Base-by-base conservation (phyloP, 2,329 filamentous ascomycete genomes). In the Laburnicola sp. region DNA sequence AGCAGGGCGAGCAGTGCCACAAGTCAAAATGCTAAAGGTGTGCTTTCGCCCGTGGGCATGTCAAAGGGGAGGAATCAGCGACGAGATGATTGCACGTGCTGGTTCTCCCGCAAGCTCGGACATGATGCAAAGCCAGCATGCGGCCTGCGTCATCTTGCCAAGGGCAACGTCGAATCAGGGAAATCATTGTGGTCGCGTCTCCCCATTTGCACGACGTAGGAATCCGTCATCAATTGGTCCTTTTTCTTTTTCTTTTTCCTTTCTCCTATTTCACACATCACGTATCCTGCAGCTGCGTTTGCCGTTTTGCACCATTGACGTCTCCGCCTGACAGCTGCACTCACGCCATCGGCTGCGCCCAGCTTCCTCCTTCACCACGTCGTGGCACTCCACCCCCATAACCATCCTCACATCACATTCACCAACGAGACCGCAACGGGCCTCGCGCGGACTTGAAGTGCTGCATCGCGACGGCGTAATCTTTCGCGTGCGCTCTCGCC, bases 121-220 rank as follows among this genome's bases (percentile, higher is more conserved):
- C 38, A 45, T 45, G 48, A 44, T 38, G 44, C 32, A 34, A 9
- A 41, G 45, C 45, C 49, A 51, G 32, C 34, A 28, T 31, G 49
- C 34, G 45, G 39, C 35, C 37, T 41, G 32, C 40, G 50, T 53
- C 50, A 53, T 49, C 30, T 11, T 48, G 62, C 64, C 56, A 58
- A 62, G 60, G 48, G 54, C n/a, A 57, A 51, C 56, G 56, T 57
- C 61, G 47, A 56, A 60, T 60, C 58, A 60, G 59, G 64, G 60
- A 65, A 44, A n/a, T n/a, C n/a, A n/a, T n/a, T n/a, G n/a, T n/a
- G n/a, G n/a, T n/a, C n/a, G n/a, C n/a, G n/a, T n/a, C n/a, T n/a
- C n/a, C n/a, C 26, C 10, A 35, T 9, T 38, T 23, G 43, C 38
- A 31, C 31, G 47, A 44, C 26, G 6, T 44, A 5, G 16, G 30